phyloP scores from a whole-genome alignment of 1,139 yeast genomes.

The Ashbya aceris region DNA sequence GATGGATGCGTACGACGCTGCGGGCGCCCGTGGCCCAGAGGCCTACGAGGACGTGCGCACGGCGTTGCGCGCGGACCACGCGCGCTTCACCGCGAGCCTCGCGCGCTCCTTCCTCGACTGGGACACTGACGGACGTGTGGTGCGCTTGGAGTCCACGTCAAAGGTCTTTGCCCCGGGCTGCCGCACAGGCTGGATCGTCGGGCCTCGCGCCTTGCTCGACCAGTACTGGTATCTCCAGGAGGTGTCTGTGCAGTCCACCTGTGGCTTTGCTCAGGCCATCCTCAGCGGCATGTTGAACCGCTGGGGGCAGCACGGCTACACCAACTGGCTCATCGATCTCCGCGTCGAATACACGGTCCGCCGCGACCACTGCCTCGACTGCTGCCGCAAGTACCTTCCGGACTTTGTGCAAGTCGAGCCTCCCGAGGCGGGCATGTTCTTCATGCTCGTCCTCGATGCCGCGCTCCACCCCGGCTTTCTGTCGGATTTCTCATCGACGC shows the following conservation, averaged over 20 bases:
- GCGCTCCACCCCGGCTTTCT: conserved; percentile 66
- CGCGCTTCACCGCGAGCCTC: conserved; percentile 55
- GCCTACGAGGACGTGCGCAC: conserved; percentile 4
- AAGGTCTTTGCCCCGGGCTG: conserved; percentile 90
- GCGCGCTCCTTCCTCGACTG: conserved; percentile 71
- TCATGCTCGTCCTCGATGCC: conserved; percentile 68
- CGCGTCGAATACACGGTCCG: conserved; percentile 74
- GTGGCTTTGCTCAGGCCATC: conserved; percentile 72
- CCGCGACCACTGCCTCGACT: conserved; percentile 65
- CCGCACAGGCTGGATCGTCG: conserved; percentile 87
- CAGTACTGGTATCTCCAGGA: conserved; percentile 69
- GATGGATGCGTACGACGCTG: conserved; percentile 55
- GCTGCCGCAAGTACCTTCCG: conserved; percentile 55
- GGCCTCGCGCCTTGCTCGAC: conserved; percentile 57
- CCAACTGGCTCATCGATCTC: conserved; percentile 83
- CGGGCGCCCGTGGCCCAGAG: conserved; percentile 17
- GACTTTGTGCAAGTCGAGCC: conserved; percentile 47
- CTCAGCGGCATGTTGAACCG: conserved; percentile 52
- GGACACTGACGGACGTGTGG: conserved; percentile 83
- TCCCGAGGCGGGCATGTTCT: conserved; percentile 93
- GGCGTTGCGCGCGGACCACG: conserved; percentile 27
- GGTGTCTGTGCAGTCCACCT: conserved; percentile 71
- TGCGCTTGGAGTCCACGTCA: conserved; percentile 85
- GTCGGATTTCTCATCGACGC: conserved; percentile 44
- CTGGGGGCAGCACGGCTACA: conserved; percentile 69